Evolutionary conservation across 768 basidiomycete genomes (phyloP), one percentile per base, ranked within the genome.

Genomic region (Pleurotus djamor): DNA sequence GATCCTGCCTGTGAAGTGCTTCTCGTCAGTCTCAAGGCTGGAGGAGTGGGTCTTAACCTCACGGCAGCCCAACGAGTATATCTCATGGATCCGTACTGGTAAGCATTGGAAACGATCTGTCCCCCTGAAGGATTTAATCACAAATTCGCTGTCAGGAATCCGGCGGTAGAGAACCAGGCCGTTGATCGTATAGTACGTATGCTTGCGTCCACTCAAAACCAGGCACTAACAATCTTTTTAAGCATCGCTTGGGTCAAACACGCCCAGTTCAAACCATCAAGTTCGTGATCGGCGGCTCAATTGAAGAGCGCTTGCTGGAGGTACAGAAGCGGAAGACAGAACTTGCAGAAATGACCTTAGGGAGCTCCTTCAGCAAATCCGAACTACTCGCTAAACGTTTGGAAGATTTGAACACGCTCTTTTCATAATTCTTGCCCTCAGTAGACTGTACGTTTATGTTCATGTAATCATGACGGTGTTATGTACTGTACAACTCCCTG

Each of bases 1-100:
- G 95, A 99, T 67, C 94, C 94, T 12, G 79, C 78, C 28, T 93
- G 92, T 68, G 97, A 99, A 77, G 93, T 99, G 13, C 79, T 99
- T 44, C 82, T 99, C 35, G 96, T 99, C 67, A 97, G 95, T 69
- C 79, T 98, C 64, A 92, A 96, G 68, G 97, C 97, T 5, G 97
- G 97, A 56, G 97, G 97, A 57, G 97, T 99, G 4, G 97, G 96
- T 13, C 77, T 99, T 58, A 99, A 98, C 71, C 82, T 98, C 48
- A 98, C 96, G 0, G 89, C 94, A 14, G 97, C 96, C 49, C 92
- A 89, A 68, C 91, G 88, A 57, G 95, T 92, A 14, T 98, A 97
- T 72, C 76, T 99, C 45, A 95, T 98, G 87, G 95, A 98, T 74
- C 95, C 95, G 44, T 98, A 97, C 72, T 98, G 95, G 94, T 89